Conservation (phyloP, 345 rosid genomes). For the Diplotaxis tenuifolia region DNA sequence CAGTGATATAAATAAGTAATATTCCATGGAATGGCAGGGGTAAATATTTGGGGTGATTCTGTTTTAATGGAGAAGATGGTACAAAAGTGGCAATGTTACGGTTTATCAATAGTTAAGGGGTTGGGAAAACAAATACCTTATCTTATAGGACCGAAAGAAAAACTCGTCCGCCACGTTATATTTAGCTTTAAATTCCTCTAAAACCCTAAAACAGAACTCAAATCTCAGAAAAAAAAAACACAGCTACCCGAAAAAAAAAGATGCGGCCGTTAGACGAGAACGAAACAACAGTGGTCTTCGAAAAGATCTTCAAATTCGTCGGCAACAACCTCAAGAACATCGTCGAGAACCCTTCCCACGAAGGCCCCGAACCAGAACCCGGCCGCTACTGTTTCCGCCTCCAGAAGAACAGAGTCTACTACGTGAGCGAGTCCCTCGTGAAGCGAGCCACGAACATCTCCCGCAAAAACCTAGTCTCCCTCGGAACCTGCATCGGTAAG, state of each 20-base stretch:
- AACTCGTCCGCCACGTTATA: too few relatives aligned
- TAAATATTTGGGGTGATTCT: too few relatives aligned
- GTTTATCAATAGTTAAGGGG: too few relatives aligned
- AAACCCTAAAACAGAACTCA: too few relatives aligned
- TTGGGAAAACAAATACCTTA: too few relatives aligned
- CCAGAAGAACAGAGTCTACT: conserved; percentile 73
- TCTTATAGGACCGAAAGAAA: too few relatives aligned
- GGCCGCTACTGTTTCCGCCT: conserved; percentile 96
- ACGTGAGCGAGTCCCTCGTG: conserved; percentile 76
- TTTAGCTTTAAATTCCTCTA: conserved; percentile 1
- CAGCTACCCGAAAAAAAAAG: too few relatives aligned
- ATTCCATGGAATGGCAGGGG: too few relatives aligned
- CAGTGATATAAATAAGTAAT: too few relatives aligned
- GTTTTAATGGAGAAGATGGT: too few relatives aligned
- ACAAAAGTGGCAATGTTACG: too few relatives aligned
- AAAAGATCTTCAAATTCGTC: conserved; percentile 75
- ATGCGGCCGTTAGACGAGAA: conserved; percentile 86
- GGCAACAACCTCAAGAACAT: conserved; percentile 91
- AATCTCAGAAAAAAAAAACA: too few relatives aligned
- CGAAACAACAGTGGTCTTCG: conserved; percentile 84
- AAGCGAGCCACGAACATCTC: conserved; percentile 81
- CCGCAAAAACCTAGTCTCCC: conserved; percentile 53
- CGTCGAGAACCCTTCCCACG: conserved; percentile 82
- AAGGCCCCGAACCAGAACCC: conserved; percentile 67
- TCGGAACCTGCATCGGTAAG: conserved; percentile 83